A percentile compares a stretch with the other conserved stretches of the same genome.
Conservation (phyloP, 768 basidiomycete species). For the Russula virescens region DNA sequence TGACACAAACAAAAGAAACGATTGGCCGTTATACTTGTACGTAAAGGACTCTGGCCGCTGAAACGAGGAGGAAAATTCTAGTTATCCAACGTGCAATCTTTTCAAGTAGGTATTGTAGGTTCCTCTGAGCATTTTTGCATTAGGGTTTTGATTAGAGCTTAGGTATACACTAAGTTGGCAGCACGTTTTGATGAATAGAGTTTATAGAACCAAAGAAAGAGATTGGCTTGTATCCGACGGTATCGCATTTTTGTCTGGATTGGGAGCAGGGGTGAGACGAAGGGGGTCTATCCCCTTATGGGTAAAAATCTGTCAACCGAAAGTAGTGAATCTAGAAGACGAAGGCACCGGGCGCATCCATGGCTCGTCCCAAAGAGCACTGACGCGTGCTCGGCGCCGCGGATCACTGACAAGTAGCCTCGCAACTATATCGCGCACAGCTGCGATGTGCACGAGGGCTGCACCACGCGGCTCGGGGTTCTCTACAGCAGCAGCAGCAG, state of each 20-base stretch:
- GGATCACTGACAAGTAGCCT: conserved; percentile 67
- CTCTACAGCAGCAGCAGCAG: background rate
- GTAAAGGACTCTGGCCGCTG: background rate
- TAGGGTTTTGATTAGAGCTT: conserved; percentile 8
- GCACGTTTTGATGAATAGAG: background rate
- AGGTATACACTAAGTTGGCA: background rate
- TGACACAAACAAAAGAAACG: background rate
- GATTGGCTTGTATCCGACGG: background rate
- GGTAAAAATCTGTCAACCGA: background rate
- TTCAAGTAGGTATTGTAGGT: background rate
- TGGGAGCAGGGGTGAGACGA: background rate
- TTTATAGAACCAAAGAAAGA: background rate
- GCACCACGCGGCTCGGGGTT: conserved; percentile 28
- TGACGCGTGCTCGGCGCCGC: conserved; percentile 52
- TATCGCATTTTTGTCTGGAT: background rate
- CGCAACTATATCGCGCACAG: conserved; percentile 50
- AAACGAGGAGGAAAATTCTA: background rate
- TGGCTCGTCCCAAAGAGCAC: conserved; percentile 37
- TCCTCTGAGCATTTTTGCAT: background rate
- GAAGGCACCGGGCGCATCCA: conserved; percentile 6
- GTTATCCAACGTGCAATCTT: background rate
- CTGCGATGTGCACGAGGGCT: conserved; percentile 38
- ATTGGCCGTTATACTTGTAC: conserved; percentile 1
- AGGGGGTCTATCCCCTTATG: background rate
- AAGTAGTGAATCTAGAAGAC: background rate